phyloP scores from a whole-genome alignment of 805 yeast genomes.

The Martiniozyma abietophila region DNA sequence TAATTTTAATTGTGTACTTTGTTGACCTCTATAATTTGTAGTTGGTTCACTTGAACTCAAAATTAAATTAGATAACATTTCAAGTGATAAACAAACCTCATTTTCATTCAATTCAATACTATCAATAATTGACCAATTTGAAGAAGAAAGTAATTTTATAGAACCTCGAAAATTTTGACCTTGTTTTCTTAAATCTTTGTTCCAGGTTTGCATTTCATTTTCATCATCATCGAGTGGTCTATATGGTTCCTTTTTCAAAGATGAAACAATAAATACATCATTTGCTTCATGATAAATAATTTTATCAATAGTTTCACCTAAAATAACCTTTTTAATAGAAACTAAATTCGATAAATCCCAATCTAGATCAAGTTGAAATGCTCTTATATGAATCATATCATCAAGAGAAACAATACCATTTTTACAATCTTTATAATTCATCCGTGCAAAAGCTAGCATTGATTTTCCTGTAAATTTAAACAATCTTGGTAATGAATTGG shows the following conservation, averaged over 20 bases:
- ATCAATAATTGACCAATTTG: slow-evolving; percentile 71
- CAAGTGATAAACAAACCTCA: slow-evolving; percentile 52
- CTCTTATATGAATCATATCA: slow-evolving; percentile 57
- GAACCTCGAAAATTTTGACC: slow-evolving; percentile 53
- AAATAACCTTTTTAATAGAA: slow-evolving; percentile 42
- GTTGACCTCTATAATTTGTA: slow-evolving; percentile 1
- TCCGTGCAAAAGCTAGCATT: slow-evolving; percentile 56
- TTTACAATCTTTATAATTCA: slow-evolving; percentile 24
- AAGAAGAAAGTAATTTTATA: slow-evolving; percentile 60
- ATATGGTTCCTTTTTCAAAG: slow-evolving; percentile 49
- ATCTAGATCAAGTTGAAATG: slow-evolving; percentile 35
- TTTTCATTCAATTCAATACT: slow-evolving; percentile 54
- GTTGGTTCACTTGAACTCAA: slow-evolving; percentile 13
- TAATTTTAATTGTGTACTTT: slow-evolving; percentile 36
- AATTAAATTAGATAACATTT: slow-evolving; percentile 39
- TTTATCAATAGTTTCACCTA: slow-evolving; percentile 57
- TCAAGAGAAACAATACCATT: slow-evolving; percentile 66
- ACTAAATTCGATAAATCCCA: slow-evolving; percentile 50
- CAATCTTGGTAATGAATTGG: slow-evolving; percentile 54
- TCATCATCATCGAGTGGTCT: slow-evolving; percentile 70
- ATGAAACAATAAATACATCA: slow-evolving; percentile 53
- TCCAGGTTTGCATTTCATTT: slow-evolving; percentile 47
- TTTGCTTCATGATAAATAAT: slow-evolving; percentile 63
- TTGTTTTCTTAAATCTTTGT: slow-evolving; percentile 33
- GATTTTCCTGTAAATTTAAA: slow-evolving; percentile 59